phyloP scores from a whole-genome alignment of 108 stramenopile genomes.

The Nitzschia inconspicua region DNA sequence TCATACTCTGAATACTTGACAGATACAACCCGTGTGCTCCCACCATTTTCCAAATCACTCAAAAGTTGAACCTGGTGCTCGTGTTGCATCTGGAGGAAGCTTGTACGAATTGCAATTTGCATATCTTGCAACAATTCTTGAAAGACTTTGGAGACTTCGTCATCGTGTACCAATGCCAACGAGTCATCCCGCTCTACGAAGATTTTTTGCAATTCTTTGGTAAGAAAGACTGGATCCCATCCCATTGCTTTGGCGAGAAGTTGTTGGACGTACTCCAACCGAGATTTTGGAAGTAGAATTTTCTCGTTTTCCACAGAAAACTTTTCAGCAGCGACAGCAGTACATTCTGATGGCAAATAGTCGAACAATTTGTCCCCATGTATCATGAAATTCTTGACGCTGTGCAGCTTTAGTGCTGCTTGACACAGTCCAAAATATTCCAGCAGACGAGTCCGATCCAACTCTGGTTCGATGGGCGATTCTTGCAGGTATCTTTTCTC shows the following conservation, averaged over 20 bases:
- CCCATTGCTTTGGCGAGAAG: slow-evolving; percentile 50
- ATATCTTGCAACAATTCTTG: slow-evolving; percentile 35
- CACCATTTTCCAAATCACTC: slow-evolving; percentile 45
- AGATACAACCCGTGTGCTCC: slow-evolving; percentile 57
- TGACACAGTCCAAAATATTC: slow-evolving; percentile 57
- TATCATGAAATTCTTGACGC: slow-evolving; percentile 29
- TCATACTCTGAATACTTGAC: slow-evolving; percentile 63
- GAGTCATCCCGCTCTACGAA: slow-evolving; percentile 14
- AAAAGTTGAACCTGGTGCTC: slow-evolving; percentile 1
- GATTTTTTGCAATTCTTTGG: slow-evolving; percentile 38
- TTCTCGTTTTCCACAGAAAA: slow-evolving; percentile 5
- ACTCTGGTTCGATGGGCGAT: slow-evolving; percentile 6
- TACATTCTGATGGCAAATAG: not conserved
- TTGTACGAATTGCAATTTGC: slow-evolving; percentile 33
- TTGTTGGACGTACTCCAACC: slow-evolving; percentile 47
- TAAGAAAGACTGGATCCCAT: slow-evolving; percentile 51
- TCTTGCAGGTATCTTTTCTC: not conserved
- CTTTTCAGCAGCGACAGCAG: too few species aligned
- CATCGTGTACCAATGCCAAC: slow-evolving; percentile 14
- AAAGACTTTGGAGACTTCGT: slow-evolving; percentile 25
- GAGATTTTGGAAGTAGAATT: slow-evolving; percentile 28
- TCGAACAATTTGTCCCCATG: slow-evolving; percentile 28
- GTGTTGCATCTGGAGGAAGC: not conserved
- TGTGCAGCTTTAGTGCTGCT: slow-evolving; percentile 37
- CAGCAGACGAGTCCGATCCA: slow-evolving; percentile 35